Conservation (phyloP, 441 rosid species). For the Pelargonium myrrhifolium region DNA sequence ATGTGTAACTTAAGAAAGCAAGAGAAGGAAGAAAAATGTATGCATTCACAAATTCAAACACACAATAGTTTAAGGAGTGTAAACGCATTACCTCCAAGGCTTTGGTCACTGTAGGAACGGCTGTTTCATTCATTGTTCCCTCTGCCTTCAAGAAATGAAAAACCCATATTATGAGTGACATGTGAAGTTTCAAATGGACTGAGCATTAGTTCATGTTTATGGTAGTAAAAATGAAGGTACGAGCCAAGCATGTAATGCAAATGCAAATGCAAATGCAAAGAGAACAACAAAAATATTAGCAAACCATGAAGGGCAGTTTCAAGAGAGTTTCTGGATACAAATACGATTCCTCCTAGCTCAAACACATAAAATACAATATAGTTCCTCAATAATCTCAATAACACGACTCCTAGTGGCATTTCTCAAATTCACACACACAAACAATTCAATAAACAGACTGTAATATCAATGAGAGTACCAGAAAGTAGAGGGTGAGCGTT, state of each 20-base stretch:
- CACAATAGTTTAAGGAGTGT: not conserved
- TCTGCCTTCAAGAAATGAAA: conserved; percentile 51
- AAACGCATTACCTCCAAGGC: conserved; percentile 61
- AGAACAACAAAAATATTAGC: not conserved
- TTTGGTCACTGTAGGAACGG: conserved; percentile 50
- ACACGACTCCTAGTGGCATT: no score
- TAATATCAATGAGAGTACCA: conserved; percentile 28
- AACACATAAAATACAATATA: not conserved
- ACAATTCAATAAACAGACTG: no score
- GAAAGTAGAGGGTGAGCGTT: conserved; percentile 75
- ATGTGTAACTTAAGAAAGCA: no score
- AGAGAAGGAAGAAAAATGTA: not conserved
- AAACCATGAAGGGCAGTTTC: no score
- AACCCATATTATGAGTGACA: not conserved
- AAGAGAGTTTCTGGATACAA: no score
- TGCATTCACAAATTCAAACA: not conserved
- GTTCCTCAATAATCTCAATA: not conserved
- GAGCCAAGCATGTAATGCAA: not conserved
- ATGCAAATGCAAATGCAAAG: no score
- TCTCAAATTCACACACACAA: no score
- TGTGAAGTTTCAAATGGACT: not conserved
- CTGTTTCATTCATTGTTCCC: conserved; percentile 73
- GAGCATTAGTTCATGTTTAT: not conserved
- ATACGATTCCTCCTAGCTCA: not conserved
- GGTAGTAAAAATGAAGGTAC: not conserved